Evolutionary conservation across 139 green algal species (phyloP).

Genomic region (Coelastrella sp.): DNA sequence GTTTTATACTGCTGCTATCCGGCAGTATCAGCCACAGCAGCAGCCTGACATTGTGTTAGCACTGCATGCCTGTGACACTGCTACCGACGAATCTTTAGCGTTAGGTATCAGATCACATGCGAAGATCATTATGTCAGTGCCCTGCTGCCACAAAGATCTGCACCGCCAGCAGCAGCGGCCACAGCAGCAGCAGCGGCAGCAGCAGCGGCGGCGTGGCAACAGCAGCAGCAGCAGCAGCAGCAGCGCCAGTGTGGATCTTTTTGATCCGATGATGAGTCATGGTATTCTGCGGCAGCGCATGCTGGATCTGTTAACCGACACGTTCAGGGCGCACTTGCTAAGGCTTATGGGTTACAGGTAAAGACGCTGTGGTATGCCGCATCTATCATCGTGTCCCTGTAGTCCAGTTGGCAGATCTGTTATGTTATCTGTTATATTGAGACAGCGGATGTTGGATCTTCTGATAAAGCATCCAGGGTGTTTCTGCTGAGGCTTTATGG

Average conservation of each 20-base stretch:
- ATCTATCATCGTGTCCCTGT: no score
- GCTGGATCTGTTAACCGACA: no score
- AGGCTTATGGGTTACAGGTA: constrained; percentile 55
- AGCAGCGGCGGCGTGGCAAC: no score
- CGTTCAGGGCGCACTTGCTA: no score
- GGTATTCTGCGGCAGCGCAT: constrained; percentile 72
- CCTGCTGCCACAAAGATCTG: constrained; percentile 80
- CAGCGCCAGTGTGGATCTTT: constrained; percentile 29
- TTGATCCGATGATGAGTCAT: constrained; percentile 61
- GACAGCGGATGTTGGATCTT: constrained; percentile 56
- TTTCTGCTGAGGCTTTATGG: constrained; percentile 49
- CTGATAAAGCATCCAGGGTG: constrained; percentile 48
- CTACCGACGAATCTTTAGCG: constrained; percentile 74
- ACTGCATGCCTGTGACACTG: constrained; percentile 81
- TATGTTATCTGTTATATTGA: no score
- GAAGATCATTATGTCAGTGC: constrained; percentile 66
- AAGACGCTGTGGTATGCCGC: no score
- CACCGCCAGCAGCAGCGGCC: constrained; percentile 53
- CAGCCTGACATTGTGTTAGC: constrained; percentile 71
- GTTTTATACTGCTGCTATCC: constrained; percentile 54
- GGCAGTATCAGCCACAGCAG: constrained; percentile 14
- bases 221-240: constrained; percentile 20
- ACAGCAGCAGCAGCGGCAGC: background rate
- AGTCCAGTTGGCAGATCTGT: no score
- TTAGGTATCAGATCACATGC: constrained; percentile 60